Conservation (phyloP, 2,329 filamentous ascomycete species). For the Alternaria triticina region DNA sequence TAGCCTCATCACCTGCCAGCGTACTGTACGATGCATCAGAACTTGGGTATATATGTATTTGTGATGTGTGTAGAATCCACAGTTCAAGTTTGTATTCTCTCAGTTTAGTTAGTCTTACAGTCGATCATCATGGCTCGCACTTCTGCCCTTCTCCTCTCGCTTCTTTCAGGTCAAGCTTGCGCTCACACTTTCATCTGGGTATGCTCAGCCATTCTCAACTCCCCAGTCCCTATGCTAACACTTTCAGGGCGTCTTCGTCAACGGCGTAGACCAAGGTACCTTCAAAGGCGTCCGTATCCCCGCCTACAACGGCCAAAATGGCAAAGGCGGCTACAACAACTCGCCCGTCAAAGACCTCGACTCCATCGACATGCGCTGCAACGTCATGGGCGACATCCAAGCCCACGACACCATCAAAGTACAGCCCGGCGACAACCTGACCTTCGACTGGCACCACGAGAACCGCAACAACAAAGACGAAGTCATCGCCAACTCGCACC, state of each 20-base stretch:
- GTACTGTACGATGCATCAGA: not conserved
- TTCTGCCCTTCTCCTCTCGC: conserved; percentile 18
- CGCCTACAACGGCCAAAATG: conserved; percentile 45
- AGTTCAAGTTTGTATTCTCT: no score
- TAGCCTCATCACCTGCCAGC: conserved; percentile 1
- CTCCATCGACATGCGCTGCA: conserved; percentile 50
- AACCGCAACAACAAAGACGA: conserved; percentile 45
- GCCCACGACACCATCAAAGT: conserved; percentile 46
- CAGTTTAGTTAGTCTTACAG: not conserved
- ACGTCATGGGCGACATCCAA: conserved; percentile 49
- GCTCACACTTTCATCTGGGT: conserved; percentile 43
- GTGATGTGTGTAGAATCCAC: not conserved
- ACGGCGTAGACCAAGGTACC: conserved; percentile 39
- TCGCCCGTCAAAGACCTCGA: conserved; percentile 50
- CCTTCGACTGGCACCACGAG: conserved; percentile 51
- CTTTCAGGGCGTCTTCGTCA: conserved; percentile 38
- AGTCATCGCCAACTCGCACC: conserved; percentile 31
- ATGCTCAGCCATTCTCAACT: no score
- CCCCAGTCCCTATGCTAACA: no score
- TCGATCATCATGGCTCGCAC: conserved; percentile 15
- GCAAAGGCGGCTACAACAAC: conserved; percentile 47
- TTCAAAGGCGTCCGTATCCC: conserved; percentile 39
- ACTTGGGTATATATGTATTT: not conserved
- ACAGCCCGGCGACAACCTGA: conserved; percentile 47
- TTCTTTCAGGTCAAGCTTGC: conserved; percentile 24